Evolutionary conservation across 257 asterid species (phyloP).

Genomic region (Nicotiana knightiana): DNA sequence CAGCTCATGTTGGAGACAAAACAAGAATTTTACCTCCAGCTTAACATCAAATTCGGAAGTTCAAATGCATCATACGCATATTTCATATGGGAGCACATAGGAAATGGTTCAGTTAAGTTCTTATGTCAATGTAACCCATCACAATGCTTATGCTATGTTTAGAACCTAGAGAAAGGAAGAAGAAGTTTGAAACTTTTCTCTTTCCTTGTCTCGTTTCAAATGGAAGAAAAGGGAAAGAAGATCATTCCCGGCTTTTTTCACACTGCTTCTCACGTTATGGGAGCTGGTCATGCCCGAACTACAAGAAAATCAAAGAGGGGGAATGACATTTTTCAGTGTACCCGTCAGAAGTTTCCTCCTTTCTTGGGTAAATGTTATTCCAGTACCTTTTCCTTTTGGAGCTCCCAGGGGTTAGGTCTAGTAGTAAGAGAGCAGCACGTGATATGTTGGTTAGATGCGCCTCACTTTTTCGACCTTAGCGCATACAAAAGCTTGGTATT

Average conservation of each 20-base stretch:
- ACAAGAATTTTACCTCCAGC: background rate
- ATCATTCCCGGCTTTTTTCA: background rate
- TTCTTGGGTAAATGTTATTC: background rate
- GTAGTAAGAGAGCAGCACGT: background rate
- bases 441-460: background rate
- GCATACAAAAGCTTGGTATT: background rate
- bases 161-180: background rate
- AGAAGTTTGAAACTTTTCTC: background rate
- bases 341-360: background rate
- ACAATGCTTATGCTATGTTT: constrained; percentile 3
- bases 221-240: background rate
- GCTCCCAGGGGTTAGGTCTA: background rate
- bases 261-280: background rate
- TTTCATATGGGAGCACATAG: background rate
- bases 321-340: too few relatives aligned
- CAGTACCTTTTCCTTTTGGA: too few relatives aligned
- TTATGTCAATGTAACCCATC: background rate
- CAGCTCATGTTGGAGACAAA: background rate
- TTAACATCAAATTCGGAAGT: background rate
- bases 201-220: background rate
- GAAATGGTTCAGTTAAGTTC: background rate
- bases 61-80: background rate
- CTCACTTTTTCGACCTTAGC: too few relatives aligned
- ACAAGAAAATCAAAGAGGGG: background rate
- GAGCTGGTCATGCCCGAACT: background rate